phyloP scores from a whole-genome alignment of 2,329 filamentous ascomycete genomes.

The Colletotrichum musae region DNA sequence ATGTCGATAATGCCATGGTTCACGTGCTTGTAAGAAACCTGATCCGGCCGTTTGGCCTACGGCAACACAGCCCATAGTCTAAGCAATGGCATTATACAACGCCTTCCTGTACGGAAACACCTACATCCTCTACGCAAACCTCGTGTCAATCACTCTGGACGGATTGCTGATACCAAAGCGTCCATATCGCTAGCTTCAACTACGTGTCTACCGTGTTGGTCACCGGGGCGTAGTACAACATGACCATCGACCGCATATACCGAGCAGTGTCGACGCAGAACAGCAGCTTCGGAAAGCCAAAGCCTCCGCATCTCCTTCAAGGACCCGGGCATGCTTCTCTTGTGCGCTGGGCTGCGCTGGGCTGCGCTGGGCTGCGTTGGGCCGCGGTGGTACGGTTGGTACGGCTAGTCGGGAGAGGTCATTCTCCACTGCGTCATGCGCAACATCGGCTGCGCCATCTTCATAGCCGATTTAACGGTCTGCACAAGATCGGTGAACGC shows the following conservation, averaged over 20 bases:
- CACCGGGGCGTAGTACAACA: neutral
- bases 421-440: neutral
- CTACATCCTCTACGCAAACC: neutral
- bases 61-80: neutral
- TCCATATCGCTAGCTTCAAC: neutral
- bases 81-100: neutral
- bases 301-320: neutral
- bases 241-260: neutral
- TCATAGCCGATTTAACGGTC: neutral
- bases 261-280: neutral
- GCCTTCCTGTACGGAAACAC: neutral
- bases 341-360: neutral
- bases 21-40: neutral
- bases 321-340: neutral
- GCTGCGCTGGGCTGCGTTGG: neutral
- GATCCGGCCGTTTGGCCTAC: neutral
- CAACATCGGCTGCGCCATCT: neutral
- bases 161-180: neutral
- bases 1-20: neutral
- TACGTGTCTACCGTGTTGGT: neutral
- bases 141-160: neutral
- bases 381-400: neutral
- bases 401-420: neutral
- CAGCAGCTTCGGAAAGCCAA: neutral
- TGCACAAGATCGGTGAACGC: neutral